Evolutionary conservation across 2,329 filamentous ascomycete genomes (phyloP).

Genomic region (Stachybotrys chlorohalonatus): DNA sequence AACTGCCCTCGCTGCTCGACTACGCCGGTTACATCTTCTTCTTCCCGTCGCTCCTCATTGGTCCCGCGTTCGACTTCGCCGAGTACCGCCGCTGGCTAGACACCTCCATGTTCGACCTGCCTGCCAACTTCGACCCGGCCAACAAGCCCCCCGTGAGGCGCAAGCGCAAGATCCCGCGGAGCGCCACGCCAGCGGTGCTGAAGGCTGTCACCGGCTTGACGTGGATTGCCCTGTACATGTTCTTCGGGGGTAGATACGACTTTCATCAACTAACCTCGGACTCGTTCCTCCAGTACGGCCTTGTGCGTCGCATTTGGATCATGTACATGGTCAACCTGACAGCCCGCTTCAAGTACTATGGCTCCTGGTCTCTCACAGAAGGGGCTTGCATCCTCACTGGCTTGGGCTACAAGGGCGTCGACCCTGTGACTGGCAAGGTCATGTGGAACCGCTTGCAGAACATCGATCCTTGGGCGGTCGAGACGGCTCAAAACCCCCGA

Average conservation of each 20-base stretch:
- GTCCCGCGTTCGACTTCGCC: constrained; percentile 88
- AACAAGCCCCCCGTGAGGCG: constrained; percentile 81
- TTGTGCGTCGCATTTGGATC: constrained; percentile 66
- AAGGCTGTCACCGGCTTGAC: constrained; percentile 65
- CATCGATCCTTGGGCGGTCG: constrained; percentile 76
- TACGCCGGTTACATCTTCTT: constrained; percentile 89
- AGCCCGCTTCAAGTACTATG: constrained; percentile 88
- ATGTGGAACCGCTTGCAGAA: constrained; percentile 86
- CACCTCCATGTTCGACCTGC: constrained; percentile 87
- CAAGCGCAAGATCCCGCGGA: constrained; percentile 86
- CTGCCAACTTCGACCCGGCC: constrained; percentile 68
- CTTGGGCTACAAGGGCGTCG: constrained; percentile 88
- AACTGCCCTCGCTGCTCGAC: constrained; percentile 69
- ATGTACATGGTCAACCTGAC: constrained; percentile 80
- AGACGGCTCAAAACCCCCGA: constrained; percentile 87
- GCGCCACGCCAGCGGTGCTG: constrained; percentile 70
- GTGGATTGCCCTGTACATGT: constrained; percentile 74
- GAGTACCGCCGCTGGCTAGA: constrained; percentile 92
- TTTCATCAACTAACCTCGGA: constrained; percentile 55
- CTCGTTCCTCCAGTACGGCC: constrained; percentile 55
- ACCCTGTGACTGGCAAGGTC: constrained; percentile 73
- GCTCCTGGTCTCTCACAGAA: constrained; percentile 88
- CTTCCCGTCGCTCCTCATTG: constrained; percentile 83
- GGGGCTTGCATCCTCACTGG: constrained; percentile 90
- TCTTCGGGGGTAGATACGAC: constrained; percentile 60